Base-by-base conservation (phyloP, 1,284 basidiomycete species). In the Ganoderma sinense region DNA sequence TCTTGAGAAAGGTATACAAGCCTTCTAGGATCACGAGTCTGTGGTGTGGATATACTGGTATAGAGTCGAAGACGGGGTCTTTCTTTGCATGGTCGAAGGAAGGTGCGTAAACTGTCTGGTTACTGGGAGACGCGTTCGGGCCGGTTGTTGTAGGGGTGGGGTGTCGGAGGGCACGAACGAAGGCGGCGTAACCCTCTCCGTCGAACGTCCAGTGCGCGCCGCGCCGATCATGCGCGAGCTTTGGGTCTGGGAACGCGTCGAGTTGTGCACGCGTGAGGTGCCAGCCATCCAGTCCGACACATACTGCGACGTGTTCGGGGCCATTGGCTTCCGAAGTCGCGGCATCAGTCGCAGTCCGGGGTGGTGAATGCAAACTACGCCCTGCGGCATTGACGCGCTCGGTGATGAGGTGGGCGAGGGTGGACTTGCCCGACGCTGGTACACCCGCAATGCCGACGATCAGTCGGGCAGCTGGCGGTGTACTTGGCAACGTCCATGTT, bases 1-100 rank as follows among this genome's bases (percentile, higher is more conserved):
- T 82, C n/a, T 88, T 83, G 26, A 97, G 86, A 74, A 95, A 89
- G 2, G 90, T 88, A 79, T 98, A 97, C 26, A 97, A 82, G 0
- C 96, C 96, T 81, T 98, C 96, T 70, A 98, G 87, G 66, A 97
- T 78, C 53, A 97, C 86, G 65, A 97, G 86, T 4, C 92, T 88
- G 75, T 97, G 91, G 40, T 82, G 72, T 0, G 91, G 87, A 33
- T 82, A 76, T 33, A 98, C 87, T 0, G 82, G 77, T 16, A 92
- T 79, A 33, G 86, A 85, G 64, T 89, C 83, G 2, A 86, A 85
- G 0, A 83, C 83, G 0, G 89, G 89, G 74, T 94, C 90, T 77
- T 91, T 94, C 36, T 92, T 78, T 1, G 91, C 87, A 66, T 86
- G 84, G 64, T 94, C 90, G 78, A 97, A 97, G 0, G 91, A 89